Conservation (phyloP, 2,329 filamentous ascomycete species). For the Phyllosticta citribraziliensis region DNA sequence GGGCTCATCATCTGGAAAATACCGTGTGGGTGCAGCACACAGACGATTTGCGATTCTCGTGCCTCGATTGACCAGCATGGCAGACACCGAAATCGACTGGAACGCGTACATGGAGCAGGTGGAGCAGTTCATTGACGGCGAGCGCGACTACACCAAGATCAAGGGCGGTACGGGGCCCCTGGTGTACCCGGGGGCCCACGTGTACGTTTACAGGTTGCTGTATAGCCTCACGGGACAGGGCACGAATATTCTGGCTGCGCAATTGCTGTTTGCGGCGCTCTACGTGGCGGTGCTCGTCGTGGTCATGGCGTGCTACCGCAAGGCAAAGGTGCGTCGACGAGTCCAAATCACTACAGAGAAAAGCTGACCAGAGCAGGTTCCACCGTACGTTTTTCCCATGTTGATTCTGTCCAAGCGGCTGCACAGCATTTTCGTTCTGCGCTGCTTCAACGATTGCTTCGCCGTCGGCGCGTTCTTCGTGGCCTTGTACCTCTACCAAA, state of each 20-base stretch:
- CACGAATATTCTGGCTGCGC: constrained; percentile 66
- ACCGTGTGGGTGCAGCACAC: constrained; percentile 54
- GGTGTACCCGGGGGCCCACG: constrained; percentile 89
- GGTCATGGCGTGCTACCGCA: constrained; percentile 74
- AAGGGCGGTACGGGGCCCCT: constrained; percentile 83
- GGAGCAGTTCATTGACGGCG: constrained; percentile 65
- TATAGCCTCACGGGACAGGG: constrained; percentile 71
- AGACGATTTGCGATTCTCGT: too few species aligned
- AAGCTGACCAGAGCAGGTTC: constrained; percentile 43
- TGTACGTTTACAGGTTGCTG: constrained; percentile 78
- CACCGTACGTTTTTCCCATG: constrained; percentile 78
- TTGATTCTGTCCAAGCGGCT: constrained; percentile 83
- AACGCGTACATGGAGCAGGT: constrained; percentile 94
- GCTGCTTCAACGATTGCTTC: constrained; percentile 94
- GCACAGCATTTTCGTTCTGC: constrained; percentile 85
- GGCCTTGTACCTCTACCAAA: constrained; percentile 70
- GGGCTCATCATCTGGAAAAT: constrained; percentile 68
- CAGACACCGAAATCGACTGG: constrained; percentile 98
- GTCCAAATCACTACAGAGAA: neutral
- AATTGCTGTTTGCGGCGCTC: constrained; percentile 69
- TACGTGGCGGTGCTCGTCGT: constrained; percentile 68
- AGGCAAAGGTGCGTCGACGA: constrained; percentile 49
- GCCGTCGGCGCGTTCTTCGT: constrained; percentile 75
- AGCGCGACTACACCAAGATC: constrained; percentile 80
- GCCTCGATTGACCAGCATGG: neutral